Conservation (phyloP, 2,329 filamentous ascomycete species). For the Trichoderma atrobrunneum region DNA sequence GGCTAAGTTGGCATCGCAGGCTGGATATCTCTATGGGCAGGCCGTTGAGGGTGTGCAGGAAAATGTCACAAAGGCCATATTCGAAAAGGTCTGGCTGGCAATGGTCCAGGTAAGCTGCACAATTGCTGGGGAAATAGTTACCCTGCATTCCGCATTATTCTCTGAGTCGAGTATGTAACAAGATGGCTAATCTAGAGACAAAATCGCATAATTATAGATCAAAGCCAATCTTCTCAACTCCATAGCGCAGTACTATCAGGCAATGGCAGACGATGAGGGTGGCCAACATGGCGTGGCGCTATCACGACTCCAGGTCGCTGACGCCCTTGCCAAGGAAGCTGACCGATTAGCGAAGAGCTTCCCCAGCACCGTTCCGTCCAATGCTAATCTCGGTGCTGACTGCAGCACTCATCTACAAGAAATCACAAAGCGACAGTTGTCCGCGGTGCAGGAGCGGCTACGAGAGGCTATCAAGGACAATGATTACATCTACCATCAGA, state of each 20-base stretch:
- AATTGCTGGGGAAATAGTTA: not conserved
- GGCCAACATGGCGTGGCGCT: slow-evolving; percentile 85
- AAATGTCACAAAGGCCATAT: slow-evolving; percentile 84
- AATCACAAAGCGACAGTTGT: slow-evolving; percentile 76
- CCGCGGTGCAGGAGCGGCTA: slow-evolving; percentile 78
- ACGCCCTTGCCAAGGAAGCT: slow-evolving; percentile 75
- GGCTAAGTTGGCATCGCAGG: slow-evolving; percentile 90
- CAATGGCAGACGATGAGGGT: slow-evolving; percentile 83
- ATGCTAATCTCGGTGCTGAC: slow-evolving; percentile 80
- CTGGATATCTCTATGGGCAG: slow-evolving; percentile 82
- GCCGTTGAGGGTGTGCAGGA: slow-evolving; percentile 88
- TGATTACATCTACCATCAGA: slow-evolving; percentile 97
- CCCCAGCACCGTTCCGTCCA: slow-evolving; percentile 73
- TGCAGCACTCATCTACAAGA: slow-evolving; percentile 72
- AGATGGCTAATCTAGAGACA: not conserved
- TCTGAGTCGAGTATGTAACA: not conserved
- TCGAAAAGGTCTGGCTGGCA: slow-evolving; percentile 89
- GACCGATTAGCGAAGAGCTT: slow-evolving; percentile 74
- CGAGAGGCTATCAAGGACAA: slow-evolving; percentile 82
- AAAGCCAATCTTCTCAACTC: slow-evolving; percentile 84
- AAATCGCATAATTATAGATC: slow-evolving; percentile 40
- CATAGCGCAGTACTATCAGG: slow-evolving; percentile 90
- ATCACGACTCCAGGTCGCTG: slow-evolving; percentile 76
- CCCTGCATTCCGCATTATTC: not conserved
- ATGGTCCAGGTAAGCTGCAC: slow-evolving; percentile 65